Conservation (phyloP, 768 basidiomycete genomes). For the Leucosporidium scottii region DNA sequence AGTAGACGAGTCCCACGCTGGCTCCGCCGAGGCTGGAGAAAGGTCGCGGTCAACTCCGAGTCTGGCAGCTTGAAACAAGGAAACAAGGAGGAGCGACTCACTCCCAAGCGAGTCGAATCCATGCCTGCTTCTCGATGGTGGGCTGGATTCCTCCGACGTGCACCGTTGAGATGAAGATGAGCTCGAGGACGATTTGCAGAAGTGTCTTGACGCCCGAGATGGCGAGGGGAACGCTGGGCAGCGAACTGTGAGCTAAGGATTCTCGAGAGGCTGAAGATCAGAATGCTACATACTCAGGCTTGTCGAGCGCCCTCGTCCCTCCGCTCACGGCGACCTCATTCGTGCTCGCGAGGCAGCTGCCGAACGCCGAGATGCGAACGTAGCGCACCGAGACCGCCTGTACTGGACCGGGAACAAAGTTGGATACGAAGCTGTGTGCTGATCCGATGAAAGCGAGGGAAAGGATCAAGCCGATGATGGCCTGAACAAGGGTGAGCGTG, state of each 20-base stretch:
- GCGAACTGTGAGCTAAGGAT: not conserved
- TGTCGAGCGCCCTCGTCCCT: conserved; percentile 30
- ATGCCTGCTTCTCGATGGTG: conserved; percentile 30
- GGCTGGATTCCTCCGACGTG: conserved; percentile 13
- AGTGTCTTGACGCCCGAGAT: conserved; percentile 17
- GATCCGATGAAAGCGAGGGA: conserved; percentile 30
- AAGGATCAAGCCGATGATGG: conserved; percentile 25
- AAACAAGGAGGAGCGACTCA: not conserved
- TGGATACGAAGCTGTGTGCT: conserved; percentile 22
- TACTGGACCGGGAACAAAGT: conserved; percentile 30
- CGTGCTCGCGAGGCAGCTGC: conserved; percentile 18
- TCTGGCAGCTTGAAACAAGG: too few species aligned
- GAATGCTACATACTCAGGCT: conserved; percentile 22
- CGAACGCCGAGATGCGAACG: conserved; percentile 28
- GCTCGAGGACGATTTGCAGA: conserved; percentile 32
- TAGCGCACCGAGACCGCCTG: conserved; percentile 24
- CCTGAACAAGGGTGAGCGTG: conserved; percentile 33
- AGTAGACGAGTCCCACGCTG: conserved; percentile 29
- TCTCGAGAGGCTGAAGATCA: too few species aligned
- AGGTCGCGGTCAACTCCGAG: not conserved
- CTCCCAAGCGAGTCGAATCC: conserved; percentile 31
- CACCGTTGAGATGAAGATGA: conserved; percentile 31
- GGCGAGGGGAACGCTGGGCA: conserved; percentile 15
- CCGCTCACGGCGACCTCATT: conserved; percentile 15
- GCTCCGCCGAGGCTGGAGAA: conserved; percentile 1